Evolutionary conservation across 2,329 filamentous ascomycete genomes (phyloP).

Genomic region (Zymoseptoria ardabiliae): DNA sequence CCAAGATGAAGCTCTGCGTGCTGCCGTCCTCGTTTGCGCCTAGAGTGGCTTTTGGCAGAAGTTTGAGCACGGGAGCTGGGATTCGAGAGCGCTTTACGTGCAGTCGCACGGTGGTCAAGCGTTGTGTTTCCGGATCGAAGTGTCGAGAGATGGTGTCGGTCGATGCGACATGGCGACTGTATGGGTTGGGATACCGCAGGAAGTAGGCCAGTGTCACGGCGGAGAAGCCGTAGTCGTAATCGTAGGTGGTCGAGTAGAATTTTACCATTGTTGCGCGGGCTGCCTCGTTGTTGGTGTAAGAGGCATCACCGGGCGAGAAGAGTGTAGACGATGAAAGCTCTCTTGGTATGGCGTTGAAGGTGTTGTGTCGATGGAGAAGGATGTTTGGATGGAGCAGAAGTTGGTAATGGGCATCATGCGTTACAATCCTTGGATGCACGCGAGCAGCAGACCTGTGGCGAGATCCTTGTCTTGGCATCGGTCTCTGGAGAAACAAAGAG

Average conservation of each 20-base stretch:
- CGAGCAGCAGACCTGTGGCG: background rate
- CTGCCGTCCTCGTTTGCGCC: slow-evolving; percentile 50
- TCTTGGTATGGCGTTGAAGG: background rate
- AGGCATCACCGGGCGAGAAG: slow-evolving; percentile 12
- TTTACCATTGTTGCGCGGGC: slow-evolving; percentile 39
- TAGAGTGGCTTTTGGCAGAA: slow-evolving; percentile 62
- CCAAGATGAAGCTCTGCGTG: slow-evolving; percentile 72
- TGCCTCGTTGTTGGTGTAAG: slow-evolving; percentile 4
- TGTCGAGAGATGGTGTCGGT: slow-evolving; percentile 72
- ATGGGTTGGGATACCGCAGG: slow-evolving; percentile 80
- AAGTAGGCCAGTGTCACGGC: slow-evolving; percentile 85
- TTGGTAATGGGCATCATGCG: background rate
- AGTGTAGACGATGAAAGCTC: background rate
- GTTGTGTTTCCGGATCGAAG: slow-evolving; percentile 66
- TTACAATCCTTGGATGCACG: background rate
- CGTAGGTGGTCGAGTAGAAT: slow-evolving; percentile 53
- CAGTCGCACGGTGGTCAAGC: slow-evolving; percentile 69
- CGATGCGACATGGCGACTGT: slow-evolving; percentile 72
- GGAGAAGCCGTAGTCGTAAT: slow-evolving; percentile 73
- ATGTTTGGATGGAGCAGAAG: background rate
- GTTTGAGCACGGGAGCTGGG: slow-evolving; percentile 65
- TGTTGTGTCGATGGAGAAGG: background rate
- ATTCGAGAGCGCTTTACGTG: slow-evolving; percentile 77
- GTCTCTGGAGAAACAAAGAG: background rate
- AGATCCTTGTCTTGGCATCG: background rate